phyloP scores from a whole-genome alignment of 2,329 filamentous ascomycete genomes.

The Aspergillus sp. region DNA sequence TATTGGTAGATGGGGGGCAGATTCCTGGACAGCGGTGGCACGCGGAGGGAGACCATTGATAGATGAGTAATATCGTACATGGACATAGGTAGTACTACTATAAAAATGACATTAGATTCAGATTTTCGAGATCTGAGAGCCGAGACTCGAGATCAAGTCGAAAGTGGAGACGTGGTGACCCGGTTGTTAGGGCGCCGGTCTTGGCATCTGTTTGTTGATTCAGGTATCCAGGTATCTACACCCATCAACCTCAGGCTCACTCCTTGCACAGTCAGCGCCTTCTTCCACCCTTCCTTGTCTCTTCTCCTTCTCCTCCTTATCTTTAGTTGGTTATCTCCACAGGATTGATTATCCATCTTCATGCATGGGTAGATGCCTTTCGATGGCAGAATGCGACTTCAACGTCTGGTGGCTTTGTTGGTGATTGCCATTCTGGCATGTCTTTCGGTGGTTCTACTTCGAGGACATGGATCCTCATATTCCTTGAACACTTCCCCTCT shows the following conservation, averaged over 20 bases:
- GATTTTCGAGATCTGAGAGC: too few species aligned
- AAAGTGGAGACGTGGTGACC: not conserved
- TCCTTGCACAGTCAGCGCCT: not conserved
- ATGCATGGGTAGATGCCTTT: slow-evolving; percentile 14
- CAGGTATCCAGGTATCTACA: too few species aligned
- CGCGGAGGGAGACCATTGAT: not conserved
- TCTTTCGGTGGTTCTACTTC: slow-evolving; percentile 35
- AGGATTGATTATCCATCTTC: not conserved
- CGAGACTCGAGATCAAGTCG: not conserved
- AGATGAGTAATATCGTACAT: not conserved
- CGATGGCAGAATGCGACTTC: slow-evolving; percentile 40
- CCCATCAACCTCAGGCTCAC: too few species aligned
- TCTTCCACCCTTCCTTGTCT: slow-evolving; percentile 5
- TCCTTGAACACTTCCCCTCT: slow-evolving; percentile 14
- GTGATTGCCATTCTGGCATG: slow-evolving; percentile 31
- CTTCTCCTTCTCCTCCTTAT: not conserved
- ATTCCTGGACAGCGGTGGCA: not conserved
- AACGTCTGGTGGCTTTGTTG: slow-evolving; percentile 35
- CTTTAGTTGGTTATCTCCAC: too few species aligned
- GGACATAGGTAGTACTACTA: not conserved
- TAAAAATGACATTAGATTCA: not conserved
- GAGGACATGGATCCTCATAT: slow-evolving; percentile 14
- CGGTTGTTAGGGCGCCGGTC: not conserved
- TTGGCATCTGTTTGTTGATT: not conserved
- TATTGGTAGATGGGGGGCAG: not conserved